Percentiles rank a stretch among this genome's conserved stretches.
phyloP scores from a whole-genome alignment of 306 rosid species.

The Ziziphus jujuba region DNA sequence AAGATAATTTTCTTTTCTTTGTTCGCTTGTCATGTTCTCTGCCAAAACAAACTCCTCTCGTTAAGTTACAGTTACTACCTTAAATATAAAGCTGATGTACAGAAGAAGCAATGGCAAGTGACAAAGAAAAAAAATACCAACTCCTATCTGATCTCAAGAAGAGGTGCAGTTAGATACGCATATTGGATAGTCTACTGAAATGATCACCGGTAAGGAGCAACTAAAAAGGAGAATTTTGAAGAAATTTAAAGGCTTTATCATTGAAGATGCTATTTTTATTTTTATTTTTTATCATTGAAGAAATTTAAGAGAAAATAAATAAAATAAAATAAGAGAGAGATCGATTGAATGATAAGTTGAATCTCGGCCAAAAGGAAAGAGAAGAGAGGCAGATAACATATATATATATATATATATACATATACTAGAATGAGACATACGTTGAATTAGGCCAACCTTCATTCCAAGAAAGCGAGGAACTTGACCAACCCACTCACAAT shows the following conservation, averaged over 20 bases:
- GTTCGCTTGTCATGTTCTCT: constrained; percentile 98
- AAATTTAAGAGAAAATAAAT: not conserved
- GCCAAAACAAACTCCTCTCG: constrained; percentile 41
- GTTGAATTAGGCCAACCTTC: constrained; percentile 99
- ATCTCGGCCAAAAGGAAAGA: not conserved
- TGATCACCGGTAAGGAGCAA: too few relatives aligned
- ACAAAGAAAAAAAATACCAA: too few relatives aligned
- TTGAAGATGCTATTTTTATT: too few relatives aligned
- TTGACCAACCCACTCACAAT: constrained; percentile 99
- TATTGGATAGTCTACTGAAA: too few relatives aligned
- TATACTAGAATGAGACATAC: constrained; percentile 61
- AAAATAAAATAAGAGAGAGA: not conserved
- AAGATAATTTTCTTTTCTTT: constrained; percentile 83
- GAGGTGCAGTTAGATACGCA: too few relatives aligned
- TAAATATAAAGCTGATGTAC: not conserved
- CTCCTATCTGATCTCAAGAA: too few relatives aligned
- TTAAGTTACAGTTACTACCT: constrained; percentile 26
- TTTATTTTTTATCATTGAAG: too few relatives aligned
- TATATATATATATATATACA: constrained; percentile 10
- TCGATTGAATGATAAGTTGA: not conserved
- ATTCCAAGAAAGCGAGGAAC: constrained; percentile 97
- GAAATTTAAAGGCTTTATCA: constrained; percentile 1
- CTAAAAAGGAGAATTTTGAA: too few relatives aligned
- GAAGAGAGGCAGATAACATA: constrained; percentile 4
- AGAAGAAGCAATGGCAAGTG: constrained; percentile 10